Percentiles rank a stretch among this genome's conserved stretches.
phyloP scores from a whole-genome alignment of 1,284 basidiomycete genomes.

The Rhizopogon parksii region DNA sequence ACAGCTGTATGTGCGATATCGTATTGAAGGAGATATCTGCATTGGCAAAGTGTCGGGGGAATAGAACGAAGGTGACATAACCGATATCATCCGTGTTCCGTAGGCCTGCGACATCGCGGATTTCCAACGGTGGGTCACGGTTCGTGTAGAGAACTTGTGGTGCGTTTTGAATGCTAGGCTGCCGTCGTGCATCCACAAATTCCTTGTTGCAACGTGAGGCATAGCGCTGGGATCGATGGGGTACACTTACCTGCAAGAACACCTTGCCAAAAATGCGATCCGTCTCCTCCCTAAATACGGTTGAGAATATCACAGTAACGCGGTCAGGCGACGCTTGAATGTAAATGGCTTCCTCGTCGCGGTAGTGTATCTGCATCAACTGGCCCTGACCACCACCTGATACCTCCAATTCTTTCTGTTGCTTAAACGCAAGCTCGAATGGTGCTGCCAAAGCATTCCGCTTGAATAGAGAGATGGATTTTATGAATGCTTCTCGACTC shows the following conservation, averaged over 20 bases:
- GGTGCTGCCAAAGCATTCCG: slow-evolving; percentile 94
- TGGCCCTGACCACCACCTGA: slow-evolving; percentile 66
- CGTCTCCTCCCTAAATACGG: slow-evolving; percentile 95
- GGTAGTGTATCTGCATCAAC: slow-evolving; percentile 90
- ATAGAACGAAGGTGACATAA: slow-evolving; percentile 98
- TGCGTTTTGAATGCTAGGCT: slow-evolving; percentile 92
- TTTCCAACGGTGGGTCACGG: slow-evolving; percentile 93
- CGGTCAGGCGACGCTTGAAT: slow-evolving; percentile 90
- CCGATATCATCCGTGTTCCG: slow-evolving; percentile 87
- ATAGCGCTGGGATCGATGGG: neutral
- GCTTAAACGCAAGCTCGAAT: slow-evolving; percentile 84
- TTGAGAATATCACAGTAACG: slow-evolving; percentile 97
- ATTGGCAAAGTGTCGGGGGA: slow-evolving; percentile 91
- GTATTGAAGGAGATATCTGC: slow-evolving; percentile 70
- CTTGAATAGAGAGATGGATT: slow-evolving; percentile 83
- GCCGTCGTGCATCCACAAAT: slow-evolving; percentile 95
- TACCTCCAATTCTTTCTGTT: slow-evolving; percentile 81
- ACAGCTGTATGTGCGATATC: slow-evolving; percentile 94
- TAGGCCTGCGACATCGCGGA: slow-evolving; percentile 79
- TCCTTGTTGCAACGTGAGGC: slow-evolving; percentile 48
- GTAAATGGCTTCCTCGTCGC: slow-evolving; percentile 96
- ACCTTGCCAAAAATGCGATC: slow-evolving; percentile 96
- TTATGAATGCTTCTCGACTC: slow-evolving; percentile 72
- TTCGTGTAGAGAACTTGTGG: slow-evolving; percentile 98
- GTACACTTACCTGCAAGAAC: slow-evolving; percentile 78